These are phyloP conservation scores for Cytospora piceae DNA, from an alignment of 2,329 filamentous ascomycete genomes.

Conservation along the genomic window DNA sequence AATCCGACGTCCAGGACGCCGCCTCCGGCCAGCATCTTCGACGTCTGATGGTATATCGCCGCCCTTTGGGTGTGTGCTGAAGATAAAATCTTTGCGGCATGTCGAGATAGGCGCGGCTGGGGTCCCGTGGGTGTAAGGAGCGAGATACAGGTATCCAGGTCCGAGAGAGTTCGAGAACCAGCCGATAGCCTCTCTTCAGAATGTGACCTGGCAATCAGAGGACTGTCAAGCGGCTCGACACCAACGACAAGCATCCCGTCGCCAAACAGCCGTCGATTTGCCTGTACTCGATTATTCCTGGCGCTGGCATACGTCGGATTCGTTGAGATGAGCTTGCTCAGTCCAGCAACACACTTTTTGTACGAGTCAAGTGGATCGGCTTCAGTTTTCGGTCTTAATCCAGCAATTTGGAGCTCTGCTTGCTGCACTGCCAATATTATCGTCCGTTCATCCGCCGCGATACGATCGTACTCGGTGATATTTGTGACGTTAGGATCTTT, in stretches of 20 bases:
- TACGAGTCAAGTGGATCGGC: slow-evolving; percentile 51
- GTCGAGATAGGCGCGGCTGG: slow-evolving; percentile 61
- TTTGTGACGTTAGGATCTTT: slow-evolving; percentile 63
- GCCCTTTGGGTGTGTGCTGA: slow-evolving; percentile 74
- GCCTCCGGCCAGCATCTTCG: slow-evolving; percentile 50
- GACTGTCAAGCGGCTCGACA: slow-evolving; percentile 43
- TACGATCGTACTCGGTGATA: slow-evolving; percentile 50
- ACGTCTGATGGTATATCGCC: slow-evolving; percentile 63
- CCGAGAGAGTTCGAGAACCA: slow-evolving; percentile 50
- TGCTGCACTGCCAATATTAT: slow-evolving; percentile 60
- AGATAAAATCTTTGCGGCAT: slow-evolving; percentile 67
- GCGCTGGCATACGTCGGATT: slow-evolving; percentile 72
- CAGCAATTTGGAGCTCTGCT: slow-evolving; percentile 57
- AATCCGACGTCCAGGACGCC: slow-evolving; percentile 43
- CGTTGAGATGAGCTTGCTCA: slow-evolving; percentile 60
- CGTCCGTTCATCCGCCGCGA: slow-evolving; percentile 55
- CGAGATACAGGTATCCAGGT: slow-evolving; percentile 61
- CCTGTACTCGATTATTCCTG: slow-evolving; percentile 75
- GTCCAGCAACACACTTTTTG: slow-evolving; percentile 48
- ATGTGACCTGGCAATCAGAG: slow-evolving; percentile 46
- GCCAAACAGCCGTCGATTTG: slow-evolving; percentile 63
- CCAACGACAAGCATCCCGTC: slow-evolving; percentile 58
- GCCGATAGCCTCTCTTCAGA: slow-evolving; percentile 44
- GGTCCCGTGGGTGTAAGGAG: slow-evolving; percentile 59
- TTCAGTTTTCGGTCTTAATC: slow-evolving; percentile 43